Base-by-base conservation (phyloP, 176 grass and related monocot species). In the Guadua angustifolia region DNA sequence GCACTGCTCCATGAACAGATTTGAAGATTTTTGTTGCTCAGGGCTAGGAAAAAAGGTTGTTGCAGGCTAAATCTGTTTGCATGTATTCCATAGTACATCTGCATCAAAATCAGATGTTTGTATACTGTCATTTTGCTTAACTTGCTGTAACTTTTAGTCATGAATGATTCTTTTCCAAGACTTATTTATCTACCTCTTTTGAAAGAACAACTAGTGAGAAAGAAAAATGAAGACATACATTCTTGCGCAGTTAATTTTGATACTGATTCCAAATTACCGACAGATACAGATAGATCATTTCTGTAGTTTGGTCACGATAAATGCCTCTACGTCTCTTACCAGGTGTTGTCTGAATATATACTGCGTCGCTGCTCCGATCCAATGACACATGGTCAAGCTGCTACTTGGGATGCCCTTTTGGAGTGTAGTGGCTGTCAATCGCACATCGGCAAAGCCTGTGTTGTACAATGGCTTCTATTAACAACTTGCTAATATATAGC, bases 321-420 rank as follows among this genome's bases (percentile, higher is more conserved):
- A 59, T 24, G 24, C n/a, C 9, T 59, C 57, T 59, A n/a, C 9
- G n/a, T 24, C n/a, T 24, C n/a, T 59, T n/a, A 25, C n/a, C 57
- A 11, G 57, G 57, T 17, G 69, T 43, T 80, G 56, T 44, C 32
- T 16, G 9, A 24, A 57, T 18, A 2, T 80, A 55, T 73, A 55
- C 67, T 52, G 38, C 69, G 3, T 49, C 67, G 11, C 26, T 7
- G 44, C 25, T 69, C 52, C 78, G 83, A 82, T 90, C 88, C 83
- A 86, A 58, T 12, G 24, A 7, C 58, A 42, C 83, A 29, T 57
- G 59, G 58, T 79, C 73, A 79, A 50, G 79, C 73, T 32, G 38
- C 45, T 12, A 17, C 71, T 51, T 73, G 66, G 88, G 88, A 90
- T 86, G 73, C 88, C 73, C 0, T 82, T 86, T 90, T 90, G 88